phyloP scores from a whole-genome alignment of 208 protist genomes.

The Wallacemonas sp. region DNA sequence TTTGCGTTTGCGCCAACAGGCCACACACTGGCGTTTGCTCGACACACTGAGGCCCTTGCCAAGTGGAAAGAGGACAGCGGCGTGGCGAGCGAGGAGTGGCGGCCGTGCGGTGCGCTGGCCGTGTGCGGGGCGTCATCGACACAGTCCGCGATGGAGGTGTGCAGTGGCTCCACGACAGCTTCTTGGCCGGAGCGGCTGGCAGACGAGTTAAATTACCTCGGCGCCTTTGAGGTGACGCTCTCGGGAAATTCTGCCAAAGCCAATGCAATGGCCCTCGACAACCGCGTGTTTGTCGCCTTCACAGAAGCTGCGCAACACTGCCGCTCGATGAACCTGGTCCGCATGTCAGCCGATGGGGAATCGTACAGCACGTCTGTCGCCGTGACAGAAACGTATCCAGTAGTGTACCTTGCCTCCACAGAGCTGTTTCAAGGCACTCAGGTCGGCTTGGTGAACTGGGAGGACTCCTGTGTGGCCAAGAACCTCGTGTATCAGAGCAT shows the following conservation, averaged over 20 bases:
- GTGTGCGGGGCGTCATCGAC: conserved; percentile 35
- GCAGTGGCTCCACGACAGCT: conserved; percentile 25
- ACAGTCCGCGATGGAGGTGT: conserved; percentile 36
- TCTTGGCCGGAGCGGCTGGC: conserved; percentile 42
- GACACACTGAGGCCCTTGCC: conserved; percentile 27
- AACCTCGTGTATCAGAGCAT: conserved; percentile 28
- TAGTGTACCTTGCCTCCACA: conserved; percentile 27
- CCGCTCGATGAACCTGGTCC: conserved; percentile 33
- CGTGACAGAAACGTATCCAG: conserved; percentile 33
- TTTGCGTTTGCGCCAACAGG: conserved; percentile 42
- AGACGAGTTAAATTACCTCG: conserved; percentile 32
- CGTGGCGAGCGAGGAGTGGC: conserved; percentile 33
- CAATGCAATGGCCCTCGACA: conserved; percentile 22
- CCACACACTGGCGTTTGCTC: conserved; percentile 19
- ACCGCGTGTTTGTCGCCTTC: conserved; percentile 35
- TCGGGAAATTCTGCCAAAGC: conserved; percentile 31
- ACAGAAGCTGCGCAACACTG: conserved; percentile 37
- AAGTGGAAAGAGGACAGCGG: conserved; percentile 41
- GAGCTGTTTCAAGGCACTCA: conserved; percentile 35
- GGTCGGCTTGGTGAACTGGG: conserved; percentile 49
- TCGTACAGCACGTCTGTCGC: conserved; percentile 46
- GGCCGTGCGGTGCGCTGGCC: conserved; percentile 35
- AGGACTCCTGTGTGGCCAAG: conserved; percentile 25
- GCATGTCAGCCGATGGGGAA: conserved; percentile 31
- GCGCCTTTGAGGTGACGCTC: conserved; percentile 35